Conservation (phyloP, 2,329 filamentous ascomycete genomes). For the Colletotrichum sp. region DNA sequence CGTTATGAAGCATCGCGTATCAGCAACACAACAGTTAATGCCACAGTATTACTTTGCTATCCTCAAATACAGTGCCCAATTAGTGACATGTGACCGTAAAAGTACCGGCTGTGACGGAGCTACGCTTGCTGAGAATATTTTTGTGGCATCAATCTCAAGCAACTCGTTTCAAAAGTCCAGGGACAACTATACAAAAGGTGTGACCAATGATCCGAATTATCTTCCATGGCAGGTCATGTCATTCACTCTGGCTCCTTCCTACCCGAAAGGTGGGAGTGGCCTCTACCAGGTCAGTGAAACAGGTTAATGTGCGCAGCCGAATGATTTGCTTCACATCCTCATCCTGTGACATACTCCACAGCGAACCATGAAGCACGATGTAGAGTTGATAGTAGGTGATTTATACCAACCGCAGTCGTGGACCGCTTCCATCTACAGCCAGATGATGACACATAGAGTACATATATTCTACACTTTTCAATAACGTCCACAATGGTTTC, state of each 20-base stretch:
- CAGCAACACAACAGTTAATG: background rate
- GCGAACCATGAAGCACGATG: background rate
- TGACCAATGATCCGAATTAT: fast-evolving
- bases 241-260: background rate
- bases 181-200: fast-evolving
- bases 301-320: background rate
- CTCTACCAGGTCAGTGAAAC: background rate
- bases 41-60: background rate
- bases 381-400: conserved; percentile 17
- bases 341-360: background rate
- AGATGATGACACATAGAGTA: conserved; percentile 24
- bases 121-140: fast-evolving
- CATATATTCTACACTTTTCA: conserved; percentile 22
- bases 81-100: background rate
- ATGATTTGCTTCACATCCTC: background rate
- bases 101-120: fast-evolving
- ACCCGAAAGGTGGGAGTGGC: fast-evolving
- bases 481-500: background rate
- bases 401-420: conserved; percentile 13
- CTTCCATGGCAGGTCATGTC: background rate
- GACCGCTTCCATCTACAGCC: conserved; percentile 21
- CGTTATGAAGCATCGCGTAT: background rate
- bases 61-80: background rate
- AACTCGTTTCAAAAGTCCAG: background rate
- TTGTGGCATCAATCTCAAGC: background rate